Evolutionary conservation across 2,329 filamentous ascomycete species (phyloP).

Genomic region (Mycocentrospora acerina): DNA sequence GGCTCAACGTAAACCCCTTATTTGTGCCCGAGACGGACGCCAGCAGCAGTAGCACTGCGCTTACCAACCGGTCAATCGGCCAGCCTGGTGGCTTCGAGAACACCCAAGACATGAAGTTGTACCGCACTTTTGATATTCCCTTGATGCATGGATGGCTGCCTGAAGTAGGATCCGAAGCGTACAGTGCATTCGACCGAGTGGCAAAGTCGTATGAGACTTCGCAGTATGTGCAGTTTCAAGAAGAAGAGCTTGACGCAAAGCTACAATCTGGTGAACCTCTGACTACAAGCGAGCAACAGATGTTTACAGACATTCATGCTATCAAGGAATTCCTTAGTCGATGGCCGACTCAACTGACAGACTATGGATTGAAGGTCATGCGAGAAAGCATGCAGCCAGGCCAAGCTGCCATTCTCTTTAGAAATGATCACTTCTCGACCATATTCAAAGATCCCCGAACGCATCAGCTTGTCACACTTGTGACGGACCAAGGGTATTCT

Average conservation of each 20-base stretch:
- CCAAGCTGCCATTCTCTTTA: slow-evolving; percentile 85
- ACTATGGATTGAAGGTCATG: slow-evolving; percentile 76
- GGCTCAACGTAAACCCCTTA: slow-evolving; percentile 96
- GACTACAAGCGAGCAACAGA: slow-evolving; percentile 70
- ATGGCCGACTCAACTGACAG: slow-evolving; percentile 85
- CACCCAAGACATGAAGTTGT: slow-evolving; percentile 85
- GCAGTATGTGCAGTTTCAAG: slow-evolving; percentile 82
- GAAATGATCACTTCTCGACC: slow-evolving; percentile 96
- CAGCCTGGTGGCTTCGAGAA: slow-evolving; percentile 78
- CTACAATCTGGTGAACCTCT: slow-evolving; percentile 63
- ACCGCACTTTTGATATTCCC: slow-evolving; percentile 84
- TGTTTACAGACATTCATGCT: slow-evolving; percentile 78
- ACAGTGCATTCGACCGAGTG: slow-evolving; percentile 69
- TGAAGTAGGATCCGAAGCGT: slow-evolving; percentile 63
- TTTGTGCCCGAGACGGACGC: slow-evolving; percentile 63
- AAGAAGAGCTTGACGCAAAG: slow-evolving; percentile 85
- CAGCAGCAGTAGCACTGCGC: slow-evolving; percentile 34
- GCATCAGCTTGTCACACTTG: slow-evolving; percentile 74
- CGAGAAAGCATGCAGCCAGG: slow-evolving; percentile 70
- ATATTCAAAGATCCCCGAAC: slow-evolving; percentile 84
- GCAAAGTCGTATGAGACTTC: slow-evolving; percentile 89
- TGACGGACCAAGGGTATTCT: slow-evolving; percentile 90
- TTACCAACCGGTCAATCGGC: slow-evolving; percentile 44
- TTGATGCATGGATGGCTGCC: slow-evolving; percentile 94
- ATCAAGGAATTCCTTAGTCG: slow-evolving; percentile 81